Evolutionary conservation across 2,329 filamentous ascomycete species (phyloP), one percentile per base, ranked within the genome.

Genomic region (Aureobasidium mangrovei): DNA sequence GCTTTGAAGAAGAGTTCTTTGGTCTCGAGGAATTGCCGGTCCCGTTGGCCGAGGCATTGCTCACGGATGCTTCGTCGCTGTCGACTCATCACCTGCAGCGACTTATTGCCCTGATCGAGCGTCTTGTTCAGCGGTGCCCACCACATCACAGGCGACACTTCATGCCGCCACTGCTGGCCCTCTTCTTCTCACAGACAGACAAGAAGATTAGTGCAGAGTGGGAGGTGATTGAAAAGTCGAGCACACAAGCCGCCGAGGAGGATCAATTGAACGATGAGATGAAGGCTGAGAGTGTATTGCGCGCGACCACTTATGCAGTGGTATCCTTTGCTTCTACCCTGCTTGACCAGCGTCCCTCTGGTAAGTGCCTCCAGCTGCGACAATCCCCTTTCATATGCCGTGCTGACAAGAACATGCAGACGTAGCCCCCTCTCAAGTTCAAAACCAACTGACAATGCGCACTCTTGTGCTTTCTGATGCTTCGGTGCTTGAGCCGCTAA

Each of bases 231-330:
- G 76, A 66, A 61, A 71, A 63, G 64, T 74, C 65, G 72, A 78
- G 59, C 74, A 81, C 86, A 61, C 74, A 73, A 24, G 78, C 80
- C 40, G 79, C 84, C 1, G 84, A 84, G 3, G 84, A 91, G 54
- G 87, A 88, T 57, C 72, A 75, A 53, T 73, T 98, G 52, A 88
- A 87, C 1, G 90, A 96, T 61, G 93, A 98, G 72, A 98, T 98
- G 93, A 95, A 96, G 70, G 85, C 88, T 5, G 93, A 98, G 69
- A 97, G 91, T 65, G 94, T 98, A 31, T 74, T 98, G 43, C 83
- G 93, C 24, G 90, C 96, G 67, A 78, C 97, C 47, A 96, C 91
- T 0, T 93, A 94, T 69, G 89, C 89, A 3, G 88, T 91, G 1
- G 89, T 96, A 31, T 84, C 93, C 62, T 89, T 97, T 78, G 86